Conservation (phyloP, 257 asterid species). For the Cordia subcordata region DNA sequence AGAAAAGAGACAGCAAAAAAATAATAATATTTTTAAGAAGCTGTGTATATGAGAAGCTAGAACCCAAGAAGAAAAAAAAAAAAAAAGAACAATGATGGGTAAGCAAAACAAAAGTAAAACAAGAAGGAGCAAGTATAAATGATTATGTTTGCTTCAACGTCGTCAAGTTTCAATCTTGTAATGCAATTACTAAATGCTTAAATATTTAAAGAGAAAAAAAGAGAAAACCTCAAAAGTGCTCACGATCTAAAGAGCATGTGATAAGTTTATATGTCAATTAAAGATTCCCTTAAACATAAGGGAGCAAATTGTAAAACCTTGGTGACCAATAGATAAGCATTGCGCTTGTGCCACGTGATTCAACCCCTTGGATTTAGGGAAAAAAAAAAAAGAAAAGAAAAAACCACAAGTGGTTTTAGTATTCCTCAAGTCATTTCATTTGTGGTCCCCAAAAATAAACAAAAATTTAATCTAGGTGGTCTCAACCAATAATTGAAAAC, state of each 20-base stretch:
- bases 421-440: background rate
- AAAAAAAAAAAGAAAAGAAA: no score
- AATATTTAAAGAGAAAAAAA: no score
- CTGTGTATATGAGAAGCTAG: no score
- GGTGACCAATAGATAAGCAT: constrained; percentile 7
- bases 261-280: constrained; percentile 13
- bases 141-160: background rate
- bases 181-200: no score
- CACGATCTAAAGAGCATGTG: background rate
- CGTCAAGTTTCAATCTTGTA: no score
- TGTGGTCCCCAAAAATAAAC: constrained; percentile 7
- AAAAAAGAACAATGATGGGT: no score
- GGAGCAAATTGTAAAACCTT: constrained; percentile 15
- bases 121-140: constrained; percentile 1
- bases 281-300: constrained; percentile 12
- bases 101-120: no score
- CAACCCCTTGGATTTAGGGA: constrained; percentile 33
- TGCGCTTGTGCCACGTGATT: constrained; percentile 22
- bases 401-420: constrained; percentile 24
- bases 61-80: no score
- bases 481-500: constrained; percentile 9
- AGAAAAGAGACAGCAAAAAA: no score
- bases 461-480: background rate
- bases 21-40: no score
- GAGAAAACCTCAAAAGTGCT: background rate